Percentiles rank a stretch among this genome's conserved stretches.
phyloP scores from a whole-genome alignment of 306 rosid genomes.

The Ceratonia siliqua region DNA sequence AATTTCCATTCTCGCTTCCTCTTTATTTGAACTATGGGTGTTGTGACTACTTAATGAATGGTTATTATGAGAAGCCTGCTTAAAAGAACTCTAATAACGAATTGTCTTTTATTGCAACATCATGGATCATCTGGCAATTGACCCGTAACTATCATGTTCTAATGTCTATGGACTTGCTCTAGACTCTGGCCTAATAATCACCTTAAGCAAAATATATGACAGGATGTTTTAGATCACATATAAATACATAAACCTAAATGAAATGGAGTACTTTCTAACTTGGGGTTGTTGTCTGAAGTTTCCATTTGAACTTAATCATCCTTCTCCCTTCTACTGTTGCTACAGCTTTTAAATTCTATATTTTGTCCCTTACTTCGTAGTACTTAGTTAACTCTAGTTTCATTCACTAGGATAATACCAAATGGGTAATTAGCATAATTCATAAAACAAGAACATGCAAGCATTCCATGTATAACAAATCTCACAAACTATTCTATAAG shows the following conservation, averaged over 20 bases:
- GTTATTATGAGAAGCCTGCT: slow-evolving; percentile 70
- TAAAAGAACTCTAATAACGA: slow-evolving; percentile 85
- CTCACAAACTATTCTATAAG: slow-evolving; percentile 26
- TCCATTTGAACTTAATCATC: slow-evolving; percentile 11
- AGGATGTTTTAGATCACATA: neutral
- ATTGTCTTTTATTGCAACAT: slow-evolving; percentile 68
- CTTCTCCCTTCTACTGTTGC: neutral
- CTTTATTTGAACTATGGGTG: slow-evolving; percentile 13
- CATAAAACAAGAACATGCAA: slow-evolving; percentile 12
- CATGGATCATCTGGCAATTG: neutral
- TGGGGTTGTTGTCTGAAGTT: neutral
- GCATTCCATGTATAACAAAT: slow-evolving; percentile 14
- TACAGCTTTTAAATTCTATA: slow-evolving; percentile 19
- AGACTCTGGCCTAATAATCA: neutral
- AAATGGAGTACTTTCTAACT: neutral
- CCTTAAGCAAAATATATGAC: neutral
- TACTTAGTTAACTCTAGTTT: slow-evolving; percentile 3
- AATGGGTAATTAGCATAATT: slow-evolving; percentile 6
- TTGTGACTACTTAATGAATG: slow-evolving; percentile 28
- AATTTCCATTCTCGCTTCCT: neutral
- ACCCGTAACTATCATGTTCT: neutral
- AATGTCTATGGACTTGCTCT: neutral
- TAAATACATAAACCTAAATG: neutral
- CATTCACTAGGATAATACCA: neutral
- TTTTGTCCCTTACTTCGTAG: too few relatives aligned